Evolutionary conservation across 2,329 filamentous ascomycete species (phyloP), one percentile per base, ranked within the genome.

Genomic region (Trichophyton schoenleinii): DNA sequence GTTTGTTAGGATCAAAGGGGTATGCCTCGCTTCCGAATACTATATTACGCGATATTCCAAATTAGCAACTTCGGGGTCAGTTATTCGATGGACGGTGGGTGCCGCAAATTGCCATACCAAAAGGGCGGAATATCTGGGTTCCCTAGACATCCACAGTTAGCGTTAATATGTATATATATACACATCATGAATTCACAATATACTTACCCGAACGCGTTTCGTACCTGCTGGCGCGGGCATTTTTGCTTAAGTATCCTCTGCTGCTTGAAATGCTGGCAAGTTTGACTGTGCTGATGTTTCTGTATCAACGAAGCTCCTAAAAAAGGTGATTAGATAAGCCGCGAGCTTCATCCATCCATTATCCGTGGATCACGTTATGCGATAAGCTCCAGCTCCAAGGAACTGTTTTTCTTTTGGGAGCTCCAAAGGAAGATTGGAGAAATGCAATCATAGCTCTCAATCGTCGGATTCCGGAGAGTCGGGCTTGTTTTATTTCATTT

Each of bases 1-100:
- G 88, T 67, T 87, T 84, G 70, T 83, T 81, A 59, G 89, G 87
- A 73, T 89, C 87, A 75, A 91, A 91, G 48, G 85, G 87, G 55
- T 83, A 80, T 20, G 92, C 90, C 64, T 94, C 89, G 64, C 85
- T 89, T 72, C 89, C 89, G 73, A 88, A 89, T 66, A 91, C 76
- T 89, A 81, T 15, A 31, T 58, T 15, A 22, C 9, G 18, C 36
- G n/a, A 58, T 42, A 22, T 8, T 25, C 44, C 55, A 58, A 13
- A 22, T 48, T 48, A 60, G 44, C 58, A 60, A 25, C 18, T 25
- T 18, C 11, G 46, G 22, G 0, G 48, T 8, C 20, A 49, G 7
- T 38, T n/a, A 46, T 28, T 22, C 57, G 13, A 15, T 13, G 28
- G 22, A 25, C 82, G 79, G 34, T 13, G 15, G 83, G 42, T 34